Percentiles rank a stretch among this genome's conserved stretches.
phyloP scores from a whole-genome alignment of 2,329 filamentous ascomycete genomes.

The Lasiodiplodia theobromae region DNA sequence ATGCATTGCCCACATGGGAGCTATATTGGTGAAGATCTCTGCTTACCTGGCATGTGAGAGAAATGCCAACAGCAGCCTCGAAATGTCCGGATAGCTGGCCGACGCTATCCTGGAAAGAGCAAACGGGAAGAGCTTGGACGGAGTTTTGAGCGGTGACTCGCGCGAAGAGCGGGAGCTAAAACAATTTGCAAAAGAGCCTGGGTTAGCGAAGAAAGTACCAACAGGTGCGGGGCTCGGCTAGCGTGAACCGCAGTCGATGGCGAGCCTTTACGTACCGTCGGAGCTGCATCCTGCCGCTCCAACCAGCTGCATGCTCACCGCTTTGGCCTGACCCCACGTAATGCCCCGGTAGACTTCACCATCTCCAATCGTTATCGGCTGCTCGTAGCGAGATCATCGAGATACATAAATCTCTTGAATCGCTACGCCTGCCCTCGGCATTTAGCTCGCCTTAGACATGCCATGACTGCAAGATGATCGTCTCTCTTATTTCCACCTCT shows the following conservation, averaged over 20 bases:
- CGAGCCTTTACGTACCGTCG: background rate
- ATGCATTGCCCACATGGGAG: too few species aligned
- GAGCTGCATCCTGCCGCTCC: background rate
- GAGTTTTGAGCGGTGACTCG: conserved; percentile 5
- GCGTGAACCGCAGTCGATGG: background rate
- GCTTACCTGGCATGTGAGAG: too few species aligned
- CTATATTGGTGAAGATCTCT: too few species aligned
- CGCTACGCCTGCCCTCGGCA: too few species aligned
- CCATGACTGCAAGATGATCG: background rate
- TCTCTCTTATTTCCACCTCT: too few species aligned
- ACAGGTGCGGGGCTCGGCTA: background rate
- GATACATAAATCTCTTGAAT: background rate
- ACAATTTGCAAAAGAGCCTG: background rate
- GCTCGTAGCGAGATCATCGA: background rate
- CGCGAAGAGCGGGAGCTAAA: conserved; percentile 15
- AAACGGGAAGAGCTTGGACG: background rate
- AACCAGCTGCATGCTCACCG: background rate
- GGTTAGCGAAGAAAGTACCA: background rate
- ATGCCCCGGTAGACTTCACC: background rate
- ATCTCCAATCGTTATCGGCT: background rate
- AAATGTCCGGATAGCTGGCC: background rate
- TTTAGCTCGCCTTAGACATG: too few species aligned
- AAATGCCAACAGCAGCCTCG: background rate
- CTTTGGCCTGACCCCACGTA: background rate
- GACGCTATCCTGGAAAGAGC: background rate